Conservation (phyloP, 768 basidiomycete species). For the Suillus clintonianus region DNA sequence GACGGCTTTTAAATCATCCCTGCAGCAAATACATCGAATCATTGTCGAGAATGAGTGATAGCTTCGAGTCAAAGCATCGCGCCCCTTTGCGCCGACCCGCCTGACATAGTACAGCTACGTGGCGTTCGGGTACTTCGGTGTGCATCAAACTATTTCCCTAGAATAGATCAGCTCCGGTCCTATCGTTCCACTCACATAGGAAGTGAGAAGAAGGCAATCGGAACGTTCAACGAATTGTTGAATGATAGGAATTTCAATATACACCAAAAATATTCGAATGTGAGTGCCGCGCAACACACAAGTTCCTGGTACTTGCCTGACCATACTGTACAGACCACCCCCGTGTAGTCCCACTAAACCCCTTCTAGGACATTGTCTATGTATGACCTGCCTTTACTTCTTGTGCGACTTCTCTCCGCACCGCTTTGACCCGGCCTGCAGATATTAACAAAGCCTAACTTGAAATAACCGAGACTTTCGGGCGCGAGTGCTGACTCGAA, state of each 20-base stretch:
- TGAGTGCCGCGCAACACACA: background rate
- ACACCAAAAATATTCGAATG: background rate
- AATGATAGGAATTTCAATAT: background rate
- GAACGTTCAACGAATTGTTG: too few relatives aligned
- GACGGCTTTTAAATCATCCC: too few relatives aligned
- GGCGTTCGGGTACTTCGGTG: too few relatives aligned
- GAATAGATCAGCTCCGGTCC: background rate
- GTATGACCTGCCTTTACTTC: background rate
- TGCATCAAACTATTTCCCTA: background rate
- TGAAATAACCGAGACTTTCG: background rate
- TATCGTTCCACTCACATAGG: background rate
- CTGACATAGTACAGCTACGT: too few relatives aligned
- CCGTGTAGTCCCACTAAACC: background rate
- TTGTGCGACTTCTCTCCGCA: background rate
- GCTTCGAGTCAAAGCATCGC: too few relatives aligned
- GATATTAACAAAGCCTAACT: background rate
- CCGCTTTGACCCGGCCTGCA: background rate
- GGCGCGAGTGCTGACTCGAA: background rate
- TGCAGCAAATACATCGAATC: too few relatives aligned
- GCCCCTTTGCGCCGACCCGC: too few relatives aligned
- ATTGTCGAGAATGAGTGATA: too few relatives aligned
- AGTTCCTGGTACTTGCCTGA: background rate
- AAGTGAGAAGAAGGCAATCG: background rate
- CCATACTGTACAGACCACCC: background rate
- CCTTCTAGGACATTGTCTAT: background rate